A percentile compares a stretch with the other conserved stretches of the same genome.
Conservation (phyloP, 1,284 basidiomycete species). For the Hemileia vastatrix region DNA sequence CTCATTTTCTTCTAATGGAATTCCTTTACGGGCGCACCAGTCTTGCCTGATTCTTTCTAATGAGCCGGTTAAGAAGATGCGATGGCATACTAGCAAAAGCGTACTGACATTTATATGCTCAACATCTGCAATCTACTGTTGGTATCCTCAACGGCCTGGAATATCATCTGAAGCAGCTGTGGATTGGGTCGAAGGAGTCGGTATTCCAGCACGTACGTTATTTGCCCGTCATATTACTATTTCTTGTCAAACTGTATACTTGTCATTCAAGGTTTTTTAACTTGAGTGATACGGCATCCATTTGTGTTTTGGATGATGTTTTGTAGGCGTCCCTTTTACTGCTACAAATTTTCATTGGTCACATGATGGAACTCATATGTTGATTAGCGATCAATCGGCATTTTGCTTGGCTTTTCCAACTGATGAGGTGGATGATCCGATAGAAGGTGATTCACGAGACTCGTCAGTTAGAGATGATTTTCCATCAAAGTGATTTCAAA, state of each 20-base stretch:
- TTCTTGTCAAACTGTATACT: neutral
- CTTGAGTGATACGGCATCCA: neutral
- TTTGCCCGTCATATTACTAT: neutral
- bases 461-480: too few species aligned
- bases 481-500: too few species aligned
- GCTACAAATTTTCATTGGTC: constrained; percentile 1
- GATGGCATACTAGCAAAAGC: constrained; percentile 10
- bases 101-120: constrained; percentile 6
- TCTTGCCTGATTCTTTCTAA: constrained; percentile 2
- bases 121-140: constrained; percentile 12
- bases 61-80: constrained; percentile 6
- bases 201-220: constrained; percentile 10
- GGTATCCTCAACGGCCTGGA: constrained; percentile 6
- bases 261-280: neutral
- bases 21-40: constrained; percentile 8
- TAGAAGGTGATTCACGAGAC: too few species aligned
- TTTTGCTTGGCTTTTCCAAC: constrained; percentile 20
- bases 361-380: neutral
- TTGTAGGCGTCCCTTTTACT: constrained; percentile 10
- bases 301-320: neutral
- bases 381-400: constrained; percentile 7
- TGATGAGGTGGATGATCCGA: neutral
- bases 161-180: neutral
- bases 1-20: neutral
- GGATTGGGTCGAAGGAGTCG: constrained; percentile 6